These are phyloP conservation scores for Pseudogymnoascus sp. DNA, from an alignment of 2,329 filamentous ascomycete genomes.

Conservation along the genomic window DNA sequence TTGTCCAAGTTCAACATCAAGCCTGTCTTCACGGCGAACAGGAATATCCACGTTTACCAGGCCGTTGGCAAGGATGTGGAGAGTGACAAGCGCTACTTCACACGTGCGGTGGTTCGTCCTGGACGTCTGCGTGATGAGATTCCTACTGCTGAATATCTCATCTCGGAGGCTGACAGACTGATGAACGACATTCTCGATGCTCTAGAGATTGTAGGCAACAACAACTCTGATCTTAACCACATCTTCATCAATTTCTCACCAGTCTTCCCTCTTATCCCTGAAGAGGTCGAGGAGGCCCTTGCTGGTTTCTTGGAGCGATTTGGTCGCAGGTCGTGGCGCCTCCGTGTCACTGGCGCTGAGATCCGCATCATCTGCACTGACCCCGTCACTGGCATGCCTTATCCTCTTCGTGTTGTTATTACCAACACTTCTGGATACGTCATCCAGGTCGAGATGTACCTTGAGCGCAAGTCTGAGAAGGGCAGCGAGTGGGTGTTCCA, in stretches of 20 bases:
- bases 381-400: slow-evolving; percentile 70
- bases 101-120: slow-evolving; percentile 87
- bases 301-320: slow-evolving; percentile 96
- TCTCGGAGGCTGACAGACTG: slow-evolving; percentile 90
- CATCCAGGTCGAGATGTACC: slow-evolving; percentile 95
- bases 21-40: slow-evolving; percentile 97
- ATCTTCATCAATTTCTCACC: slow-evolving; percentile 99
- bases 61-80: slow-evolving; percentile 90
- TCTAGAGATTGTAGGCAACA: slow-evolving; percentile 96
- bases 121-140: slow-evolving; percentile 95
- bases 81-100: slow-evolving; percentile 97
- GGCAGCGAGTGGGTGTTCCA: slow-evolving; percentile 94
- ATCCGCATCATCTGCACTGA: slow-evolving; percentile 98
- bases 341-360: slow-evolving; percentile 93
- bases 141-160: slow-evolving; percentile 95
- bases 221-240: slow-evolving; percentile 98
- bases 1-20: slow-evolving; percentile 97
- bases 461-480: slow-evolving; percentile 96
- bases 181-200: slow-evolving; percentile 98
- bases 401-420: slow-evolving; percentile 91
- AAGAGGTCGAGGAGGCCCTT: slow-evolving; percentile 85
- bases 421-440: slow-evolving; percentile 98
- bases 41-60: slow-evolving; percentile 98
- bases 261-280: slow-evolving; percentile 83
- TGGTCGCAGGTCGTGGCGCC: slow-evolving; percentile 86